Evolutionary conservation across 805 yeast genomes (phyloP).

Genomic region (Kazachstania taianensis): DNA sequence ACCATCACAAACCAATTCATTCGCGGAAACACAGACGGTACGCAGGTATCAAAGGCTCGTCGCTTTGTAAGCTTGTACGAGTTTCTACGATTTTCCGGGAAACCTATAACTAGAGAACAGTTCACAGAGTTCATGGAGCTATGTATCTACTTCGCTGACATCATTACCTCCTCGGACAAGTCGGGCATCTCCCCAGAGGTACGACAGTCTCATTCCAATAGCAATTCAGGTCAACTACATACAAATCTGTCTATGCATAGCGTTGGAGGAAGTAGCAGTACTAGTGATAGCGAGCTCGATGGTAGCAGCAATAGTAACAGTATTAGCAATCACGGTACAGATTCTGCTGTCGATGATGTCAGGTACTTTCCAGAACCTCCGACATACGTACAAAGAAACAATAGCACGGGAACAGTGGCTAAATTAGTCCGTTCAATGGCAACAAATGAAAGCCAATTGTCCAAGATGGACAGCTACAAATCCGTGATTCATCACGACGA

Average conservation of each 20-base stretch:
- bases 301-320: too few species aligned
- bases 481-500: constrained; percentile 10
- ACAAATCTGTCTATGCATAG: too few species aligned
- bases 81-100: constrained; percentile 53
- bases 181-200: too few species aligned
- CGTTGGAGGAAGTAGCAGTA: too few species aligned
- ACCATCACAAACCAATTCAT: constrained; percentile 16
- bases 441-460: not conserved
- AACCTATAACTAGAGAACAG: constrained; percentile 45
- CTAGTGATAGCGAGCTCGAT: too few species aligned
- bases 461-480: constrained; percentile 10
- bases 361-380: constrained; percentile 10
- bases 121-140: constrained; percentile 49
- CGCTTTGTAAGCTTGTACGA: constrained; percentile 52
- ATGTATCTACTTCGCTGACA: constrained; percentile 29
- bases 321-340: constrained; percentile 1
- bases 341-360: constrained; percentile 7
- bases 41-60: constrained; percentile 13
- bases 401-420: constrained; percentile 17
- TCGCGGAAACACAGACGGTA: constrained; percentile 6
- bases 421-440: not conserved
- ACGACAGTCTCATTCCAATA: too few species aligned
- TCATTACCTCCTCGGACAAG: constrained; percentile 12
- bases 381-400: constrained; percentile 10
- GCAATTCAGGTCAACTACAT: too few species aligned